Evolutionary conservation across 768 basidiomycete species (phyloP).

Genomic region (Jaapia argillacea): DNA sequence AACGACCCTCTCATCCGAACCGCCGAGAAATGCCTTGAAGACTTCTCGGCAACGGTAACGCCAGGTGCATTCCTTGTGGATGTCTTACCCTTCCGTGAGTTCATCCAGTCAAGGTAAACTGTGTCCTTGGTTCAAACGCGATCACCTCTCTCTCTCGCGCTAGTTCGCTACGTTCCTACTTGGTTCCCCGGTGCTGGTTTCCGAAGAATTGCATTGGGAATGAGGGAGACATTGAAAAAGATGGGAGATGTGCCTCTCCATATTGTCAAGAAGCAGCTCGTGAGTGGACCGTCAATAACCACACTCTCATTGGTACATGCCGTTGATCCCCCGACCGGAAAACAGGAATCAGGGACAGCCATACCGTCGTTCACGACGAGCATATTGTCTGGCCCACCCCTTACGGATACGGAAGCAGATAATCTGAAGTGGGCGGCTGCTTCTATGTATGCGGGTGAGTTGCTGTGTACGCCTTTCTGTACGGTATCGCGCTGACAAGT

Average conservation of each 20-base stretch:
- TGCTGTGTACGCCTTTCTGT: background rate
- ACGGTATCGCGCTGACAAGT: background rate
- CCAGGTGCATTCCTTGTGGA: slow-evolving; percentile 27
- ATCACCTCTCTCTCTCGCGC: too few relatives aligned
- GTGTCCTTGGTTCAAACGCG: too few relatives aligned
- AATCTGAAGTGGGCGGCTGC: too few relatives aligned
- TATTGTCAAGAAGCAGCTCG: slow-evolving; percentile 22
- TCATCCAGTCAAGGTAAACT: too few relatives aligned
- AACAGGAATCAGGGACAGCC: slow-evolving; percentile 10
- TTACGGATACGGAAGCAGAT: slow-evolving; percentile 4
- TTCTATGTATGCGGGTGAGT: slow-evolving; percentile 13
- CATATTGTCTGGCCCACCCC: slow-evolving; percentile 2
- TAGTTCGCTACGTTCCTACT: slow-evolving; percentile 22
- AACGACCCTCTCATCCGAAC: slow-evolving; percentile 15
- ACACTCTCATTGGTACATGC: background rate
- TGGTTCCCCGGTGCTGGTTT: slow-evolving; percentile 32
- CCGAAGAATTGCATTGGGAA: slow-evolving; percentile 19
- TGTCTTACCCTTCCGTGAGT: slow-evolving; percentile 21
- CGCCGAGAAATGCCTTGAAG: slow-evolving; percentile 14
- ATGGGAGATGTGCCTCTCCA: slow-evolving; percentile 19
- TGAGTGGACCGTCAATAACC: slow-evolving; percentile 1
- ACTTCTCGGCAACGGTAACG: slow-evolving; percentile 9
- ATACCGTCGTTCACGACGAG: slow-evolving; percentile 9
- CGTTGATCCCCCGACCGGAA: background rate
- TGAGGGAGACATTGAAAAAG: slow-evolving; percentile 8